Conservation (phyloP, 1,284 basidiomycete species). For the Chalciporus piperatoides region DNA sequence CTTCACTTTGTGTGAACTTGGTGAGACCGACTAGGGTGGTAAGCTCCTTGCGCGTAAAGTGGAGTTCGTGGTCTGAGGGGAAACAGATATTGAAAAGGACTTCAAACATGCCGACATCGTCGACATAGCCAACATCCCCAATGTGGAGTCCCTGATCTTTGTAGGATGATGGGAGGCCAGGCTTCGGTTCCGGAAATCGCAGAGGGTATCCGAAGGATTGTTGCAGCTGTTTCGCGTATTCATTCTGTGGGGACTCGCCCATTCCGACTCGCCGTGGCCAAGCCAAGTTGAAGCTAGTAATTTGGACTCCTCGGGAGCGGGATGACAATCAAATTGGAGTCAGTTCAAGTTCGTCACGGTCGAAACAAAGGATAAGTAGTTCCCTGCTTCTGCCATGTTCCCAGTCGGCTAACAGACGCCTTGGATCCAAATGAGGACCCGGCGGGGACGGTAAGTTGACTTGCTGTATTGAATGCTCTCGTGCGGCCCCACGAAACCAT, state of each 20-base stretch:
- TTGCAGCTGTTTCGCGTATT: conserved; percentile 8
- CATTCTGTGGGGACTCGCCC: conserved; percentile 1
- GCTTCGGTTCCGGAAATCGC: conserved; percentile 2
- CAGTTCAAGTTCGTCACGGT: neutral
- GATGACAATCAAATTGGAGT: neutral
- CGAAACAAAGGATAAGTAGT: too few species aligned
- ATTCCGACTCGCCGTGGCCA: neutral
- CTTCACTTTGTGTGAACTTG: neutral
- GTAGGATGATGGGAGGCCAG: neutral
- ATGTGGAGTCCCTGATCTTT: conserved; percentile 5
- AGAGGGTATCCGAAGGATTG: conserved; percentile 11
- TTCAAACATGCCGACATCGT: conserved; percentile 1
- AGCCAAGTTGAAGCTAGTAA: neutral
- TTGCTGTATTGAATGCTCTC: too few species aligned
- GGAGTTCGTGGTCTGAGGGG: neutral
- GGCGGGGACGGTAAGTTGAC: too few species aligned
- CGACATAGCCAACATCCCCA: conserved; percentile 10
- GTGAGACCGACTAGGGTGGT: neutral
- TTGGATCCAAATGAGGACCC: too few species aligned
- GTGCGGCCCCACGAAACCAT: too few species aligned
- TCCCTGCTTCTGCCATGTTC: too few species aligned
- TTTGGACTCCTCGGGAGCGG: too few species aligned
- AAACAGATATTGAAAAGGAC: conserved; percentile 11
- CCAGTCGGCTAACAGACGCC: too few species aligned
- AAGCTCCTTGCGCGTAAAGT: neutral